phyloP scores from a whole-genome alignment of 2,329 filamentous ascomycete species.

The Cylindrodendrum hubeiense region DNA sequence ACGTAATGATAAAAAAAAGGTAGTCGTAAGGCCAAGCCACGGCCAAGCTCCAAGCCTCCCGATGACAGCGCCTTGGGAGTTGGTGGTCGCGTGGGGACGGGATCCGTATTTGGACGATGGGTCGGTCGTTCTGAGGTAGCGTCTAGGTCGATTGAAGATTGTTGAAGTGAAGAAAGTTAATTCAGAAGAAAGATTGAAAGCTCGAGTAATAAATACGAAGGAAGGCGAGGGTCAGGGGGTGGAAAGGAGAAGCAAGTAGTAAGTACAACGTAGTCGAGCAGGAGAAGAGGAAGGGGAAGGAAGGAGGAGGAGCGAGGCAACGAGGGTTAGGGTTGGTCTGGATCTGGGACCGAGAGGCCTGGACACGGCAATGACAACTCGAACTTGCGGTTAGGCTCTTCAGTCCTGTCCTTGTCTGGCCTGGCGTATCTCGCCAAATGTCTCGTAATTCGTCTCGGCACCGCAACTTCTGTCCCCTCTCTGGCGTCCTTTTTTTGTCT shows the following conservation, averaged over 20 bases:
- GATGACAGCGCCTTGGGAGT: constrained; percentile 35
- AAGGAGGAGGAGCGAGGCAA: background rate
- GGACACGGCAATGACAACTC: constrained; percentile 1
- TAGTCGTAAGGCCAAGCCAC: constrained; percentile 30
- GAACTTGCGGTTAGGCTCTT: background rate
- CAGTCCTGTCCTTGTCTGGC: background rate
- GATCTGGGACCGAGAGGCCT: background rate
- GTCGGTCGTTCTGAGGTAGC: background rate
- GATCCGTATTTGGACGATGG: constrained; percentile 22
- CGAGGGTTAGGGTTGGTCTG: constrained; percentile 22
- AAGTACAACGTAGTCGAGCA: constrained; percentile 5
- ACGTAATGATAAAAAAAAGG: background rate
- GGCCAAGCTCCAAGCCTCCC: constrained; percentile 35
- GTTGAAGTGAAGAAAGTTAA: background rate
- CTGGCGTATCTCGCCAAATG: background rate
- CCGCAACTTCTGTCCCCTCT: background rate
- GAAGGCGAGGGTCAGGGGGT: constrained; percentile 17
- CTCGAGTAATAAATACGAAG: constrained; percentile 1
- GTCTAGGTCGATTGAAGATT: background rate
- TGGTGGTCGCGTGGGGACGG: constrained; percentile 29
- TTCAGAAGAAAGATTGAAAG: constrained; percentile 7
- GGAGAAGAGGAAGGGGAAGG: constrained; percentile 12
- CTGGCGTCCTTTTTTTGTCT: constrained; percentile 15
- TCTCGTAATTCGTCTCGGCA: constrained; percentile 6
- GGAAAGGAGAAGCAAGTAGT: constrained; percentile 20